phyloP scores from a whole-genome alignment of 2,329 filamentous ascomycete species.

The Chaetomiaceae sp. region DNA sequence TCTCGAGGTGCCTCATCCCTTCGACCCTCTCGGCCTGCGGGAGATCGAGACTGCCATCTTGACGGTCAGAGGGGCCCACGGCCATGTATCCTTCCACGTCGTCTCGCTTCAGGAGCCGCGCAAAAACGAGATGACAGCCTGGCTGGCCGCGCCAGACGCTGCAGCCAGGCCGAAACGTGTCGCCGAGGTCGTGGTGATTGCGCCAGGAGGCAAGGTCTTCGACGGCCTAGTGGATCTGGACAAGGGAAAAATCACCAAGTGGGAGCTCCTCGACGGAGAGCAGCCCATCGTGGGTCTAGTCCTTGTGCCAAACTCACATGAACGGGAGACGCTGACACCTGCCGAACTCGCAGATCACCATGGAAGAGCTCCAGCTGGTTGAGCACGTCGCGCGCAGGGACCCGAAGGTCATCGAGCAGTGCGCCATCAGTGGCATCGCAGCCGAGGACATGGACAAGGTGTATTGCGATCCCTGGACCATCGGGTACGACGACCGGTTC shows the following conservation, averaged over 20 bases:
- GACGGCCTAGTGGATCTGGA: constrained; percentile 75
- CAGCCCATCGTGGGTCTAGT: constrained; percentile 62
- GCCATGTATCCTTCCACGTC: constrained; percentile 75
- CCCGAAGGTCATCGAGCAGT: constrained; percentile 85
- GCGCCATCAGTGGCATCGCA: constrained; percentile 72
- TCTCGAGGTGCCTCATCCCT: constrained; percentile 50
- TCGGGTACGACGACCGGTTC: constrained; percentile 87
- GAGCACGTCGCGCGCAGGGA: constrained; percentile 72
- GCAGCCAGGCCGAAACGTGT: constrained; percentile 60
- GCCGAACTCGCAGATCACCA: constrained; percentile 66
- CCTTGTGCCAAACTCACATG: constrained; percentile 22
- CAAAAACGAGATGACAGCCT: constrained; percentile 76
- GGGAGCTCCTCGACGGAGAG: constrained; percentile 68
- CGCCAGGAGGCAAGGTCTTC: constrained; percentile 68
- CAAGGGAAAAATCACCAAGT: constrained; percentile 60
- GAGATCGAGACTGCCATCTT: constrained; percentile 70
- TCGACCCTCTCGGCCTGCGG: constrained; percentile 65
- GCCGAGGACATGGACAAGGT: constrained; percentile 87
- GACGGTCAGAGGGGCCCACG: constrained; percentile 62
- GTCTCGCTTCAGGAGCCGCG: constrained; percentile 79
- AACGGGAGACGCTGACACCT: constrained; percentile 12
- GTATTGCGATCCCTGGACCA: constrained; percentile 94
- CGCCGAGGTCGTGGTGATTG: constrained; percentile 80
- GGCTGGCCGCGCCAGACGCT: constrained; percentile 61
- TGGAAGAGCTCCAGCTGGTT: constrained; percentile 80